Percentiles rank a stretch among this genome's conserved stretches.
Evolutionary conservation across 257 asterid genomes (phyloP).

Genomic region (Plectranthus barbatus): DNA sequence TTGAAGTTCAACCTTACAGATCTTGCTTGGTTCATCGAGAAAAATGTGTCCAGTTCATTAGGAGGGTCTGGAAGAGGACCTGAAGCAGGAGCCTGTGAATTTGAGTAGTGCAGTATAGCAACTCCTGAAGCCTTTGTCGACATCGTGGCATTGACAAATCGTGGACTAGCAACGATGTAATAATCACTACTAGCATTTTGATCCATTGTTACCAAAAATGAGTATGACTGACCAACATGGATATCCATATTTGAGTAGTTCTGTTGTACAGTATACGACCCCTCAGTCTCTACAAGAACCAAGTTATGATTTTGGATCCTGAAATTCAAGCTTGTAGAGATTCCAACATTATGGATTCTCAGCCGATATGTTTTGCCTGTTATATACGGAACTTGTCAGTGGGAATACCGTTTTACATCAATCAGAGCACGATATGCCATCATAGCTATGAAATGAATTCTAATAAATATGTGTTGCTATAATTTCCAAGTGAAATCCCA

Average conservation of each 20-base stretch:
- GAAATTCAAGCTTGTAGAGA: constrained; percentile 84
- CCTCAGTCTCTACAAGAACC: constrained; percentile 93
- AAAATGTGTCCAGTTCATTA: constrained; percentile 64
- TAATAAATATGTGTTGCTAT: not conserved
- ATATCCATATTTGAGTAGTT: constrained; percentile 87
- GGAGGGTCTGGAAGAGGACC: constrained; percentile 99
- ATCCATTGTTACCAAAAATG: constrained; percentile 88
- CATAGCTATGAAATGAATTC: not conserved
- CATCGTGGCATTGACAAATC: constrained; percentile 52
- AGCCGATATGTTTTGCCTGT: constrained; percentile 87
- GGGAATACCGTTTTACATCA: not conserved
- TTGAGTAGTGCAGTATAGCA: constrained; percentile 75
- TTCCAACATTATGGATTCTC: constrained; percentile 81
- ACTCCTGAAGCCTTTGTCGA: constrained; percentile 63
- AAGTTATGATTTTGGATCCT: constrained; percentile 84
- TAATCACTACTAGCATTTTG: constrained; percentile 71
- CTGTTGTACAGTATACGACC: constrained; percentile 87
- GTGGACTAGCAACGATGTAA: constrained; percentile 88
- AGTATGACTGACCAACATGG: constrained; percentile 93
- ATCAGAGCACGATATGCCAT: not conserved
- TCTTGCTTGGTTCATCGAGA: constrained; percentile 95
- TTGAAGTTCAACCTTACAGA: constrained; percentile 68
- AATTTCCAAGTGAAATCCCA: not conserved
- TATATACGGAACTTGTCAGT: constrained; percentile 18
- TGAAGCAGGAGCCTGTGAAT: constrained; percentile 72